phyloP scores from a whole-genome alignment of 2,329 filamentous ascomycete species.

The Ceratocystis smalleyi region DNA sequence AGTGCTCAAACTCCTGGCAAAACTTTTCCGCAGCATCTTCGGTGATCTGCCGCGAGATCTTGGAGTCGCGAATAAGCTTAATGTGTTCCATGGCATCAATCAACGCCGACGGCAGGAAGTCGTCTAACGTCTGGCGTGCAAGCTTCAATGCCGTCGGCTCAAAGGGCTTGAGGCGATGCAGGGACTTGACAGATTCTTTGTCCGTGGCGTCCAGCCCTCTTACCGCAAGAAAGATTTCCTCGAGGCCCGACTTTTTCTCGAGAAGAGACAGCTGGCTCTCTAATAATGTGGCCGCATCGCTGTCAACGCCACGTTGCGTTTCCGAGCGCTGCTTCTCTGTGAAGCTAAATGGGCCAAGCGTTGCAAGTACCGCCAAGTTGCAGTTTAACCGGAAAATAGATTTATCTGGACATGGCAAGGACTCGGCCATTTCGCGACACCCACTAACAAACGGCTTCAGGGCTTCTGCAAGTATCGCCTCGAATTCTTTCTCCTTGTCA shows the following conservation, averaged over 20 bases:
- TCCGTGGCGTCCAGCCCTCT: conserved; percentile 24
- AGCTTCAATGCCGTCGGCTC: conserved; percentile 44
- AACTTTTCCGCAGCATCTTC: conserved; percentile 73
- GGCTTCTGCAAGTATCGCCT: conserved; percentile 58
- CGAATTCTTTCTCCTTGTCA: conserved; percentile 52
- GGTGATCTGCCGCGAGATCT: conserved; percentile 58
- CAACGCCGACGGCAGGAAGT: conserved; percentile 80
- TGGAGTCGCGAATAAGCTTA: conserved; percentile 54
- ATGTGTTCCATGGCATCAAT: conserved; percentile 83
- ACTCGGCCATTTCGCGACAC: conserved; percentile 53
- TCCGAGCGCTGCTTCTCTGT: conserved; percentile 36
- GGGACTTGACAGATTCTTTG: conserved; percentile 28
- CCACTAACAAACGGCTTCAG: conserved; percentile 72
- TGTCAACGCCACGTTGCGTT: conserved; percentile 39
- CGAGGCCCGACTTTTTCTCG: conserved; percentile 57
- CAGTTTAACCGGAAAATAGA: conserved; percentile 64
- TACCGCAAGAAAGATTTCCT: conserved; percentile 35
- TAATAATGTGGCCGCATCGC: conserved; percentile 36
- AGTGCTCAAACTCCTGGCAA: conserved; percentile 62
- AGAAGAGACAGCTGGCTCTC: conserved; percentile 56
- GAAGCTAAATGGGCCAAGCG: conserved; percentile 48
- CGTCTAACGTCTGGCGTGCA: conserved; percentile 65
- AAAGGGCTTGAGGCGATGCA: conserved; percentile 40
- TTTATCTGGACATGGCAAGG: conserved; percentile 41
- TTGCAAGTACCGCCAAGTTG: conserved; percentile 40